These are phyloP conservation scores for Xylaria acuta DNA, from an alignment of 495 filamentous ascomycete genomes.

Conservation along the genomic window DNA sequence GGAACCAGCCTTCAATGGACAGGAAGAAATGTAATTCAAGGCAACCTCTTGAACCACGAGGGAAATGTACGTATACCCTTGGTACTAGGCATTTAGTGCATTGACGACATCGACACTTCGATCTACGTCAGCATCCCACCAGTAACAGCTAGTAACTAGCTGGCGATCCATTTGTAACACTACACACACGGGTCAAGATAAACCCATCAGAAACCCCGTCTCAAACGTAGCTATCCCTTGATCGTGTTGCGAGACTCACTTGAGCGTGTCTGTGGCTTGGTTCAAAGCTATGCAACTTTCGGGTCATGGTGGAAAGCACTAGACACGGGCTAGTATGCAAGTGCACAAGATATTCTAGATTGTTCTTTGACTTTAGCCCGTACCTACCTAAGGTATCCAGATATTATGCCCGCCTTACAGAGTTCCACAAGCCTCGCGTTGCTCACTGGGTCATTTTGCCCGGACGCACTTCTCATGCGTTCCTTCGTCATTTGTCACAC, in stretches of 20 bases:
- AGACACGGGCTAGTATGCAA: not conserved
- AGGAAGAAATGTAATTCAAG: not conserved
- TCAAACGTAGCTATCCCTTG: not conserved
- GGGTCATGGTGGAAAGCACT: not conserved
- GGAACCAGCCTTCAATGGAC: not conserved
- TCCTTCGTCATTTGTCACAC: conserved; percentile 4
- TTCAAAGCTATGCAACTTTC: not conserved
- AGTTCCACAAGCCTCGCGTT: not conserved
- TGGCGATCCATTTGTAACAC: conserved; percentile 1
- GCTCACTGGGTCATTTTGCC: not conserved
- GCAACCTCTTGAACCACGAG: conserved; percentile 7
- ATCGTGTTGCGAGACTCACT: not conserved
- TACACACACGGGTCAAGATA: conserved; percentile 3
- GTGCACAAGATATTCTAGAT: not conserved
- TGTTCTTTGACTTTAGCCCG: not conserved
- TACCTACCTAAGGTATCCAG: no score
- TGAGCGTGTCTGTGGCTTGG: not conserved
- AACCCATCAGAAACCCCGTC: no score
- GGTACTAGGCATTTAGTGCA: not conserved
- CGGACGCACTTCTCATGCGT: not conserved
- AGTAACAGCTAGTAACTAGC: not conserved
- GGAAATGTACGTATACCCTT: not conserved
- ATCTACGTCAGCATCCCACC: conserved; percentile 17
- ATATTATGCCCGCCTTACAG: not conserved
- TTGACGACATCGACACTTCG: conserved; percentile 12